These are phyloP conservation scores for Paracamarosporium sp. DNA, from an alignment of 2,329 filamentous ascomycete species.

Conservation along the genomic window DNA sequence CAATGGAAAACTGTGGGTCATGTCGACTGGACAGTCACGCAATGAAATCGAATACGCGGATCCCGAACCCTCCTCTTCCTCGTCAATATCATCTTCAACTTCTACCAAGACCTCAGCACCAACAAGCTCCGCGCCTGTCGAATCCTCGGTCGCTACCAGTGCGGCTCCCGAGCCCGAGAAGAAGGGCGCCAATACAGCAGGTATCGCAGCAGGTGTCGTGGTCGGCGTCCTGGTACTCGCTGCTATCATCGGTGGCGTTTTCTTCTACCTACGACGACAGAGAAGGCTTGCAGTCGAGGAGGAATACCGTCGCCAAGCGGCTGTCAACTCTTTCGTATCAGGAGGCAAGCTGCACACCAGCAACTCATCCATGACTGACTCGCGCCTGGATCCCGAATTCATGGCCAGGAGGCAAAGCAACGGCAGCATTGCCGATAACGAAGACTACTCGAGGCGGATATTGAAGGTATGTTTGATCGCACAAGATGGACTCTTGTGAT, in stretches of 20 bases:
- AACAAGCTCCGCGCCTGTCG: slow-evolving; percentile 19
- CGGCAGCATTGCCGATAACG: slow-evolving; percentile 95
- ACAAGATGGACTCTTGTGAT: not conserved
- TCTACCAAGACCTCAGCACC: slow-evolving; percentile 13
- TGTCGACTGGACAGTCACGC: slow-evolving; percentile 56
- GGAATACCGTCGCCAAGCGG: slow-evolving; percentile 81
- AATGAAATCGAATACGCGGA: slow-evolving; percentile 46
- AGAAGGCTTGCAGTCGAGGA: slow-evolving; percentile 81
- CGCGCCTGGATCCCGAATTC: slow-evolving; percentile 81
- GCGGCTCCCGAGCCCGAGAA: slow-evolving; percentile 46
- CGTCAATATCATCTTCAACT: slow-evolving; percentile 23
- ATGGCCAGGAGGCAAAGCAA: slow-evolving; percentile 87
- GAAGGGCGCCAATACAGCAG: slow-evolving; percentile 71
- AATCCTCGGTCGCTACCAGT: slow-evolving; percentile 41
- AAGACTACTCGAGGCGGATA: slow-evolving; percentile 95
- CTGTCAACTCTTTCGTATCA: slow-evolving; percentile 73
- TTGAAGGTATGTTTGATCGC: slow-evolving; percentile 72
- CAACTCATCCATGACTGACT: slow-evolving; percentile 77
- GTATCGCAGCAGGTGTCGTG: slow-evolving; percentile 86
- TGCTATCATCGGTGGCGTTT: slow-evolving; percentile 70
- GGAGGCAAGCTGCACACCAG: slow-evolving; percentile 68
- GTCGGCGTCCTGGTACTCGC: slow-evolving; percentile 77
- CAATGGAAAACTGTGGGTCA: slow-evolving; percentile 57
- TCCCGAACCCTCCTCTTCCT: slow-evolving; percentile 25
- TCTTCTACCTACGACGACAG: slow-evolving; percentile 78